Conservation (phyloP, 306 rosid genomes). For the Vigna radiata region DNA sequence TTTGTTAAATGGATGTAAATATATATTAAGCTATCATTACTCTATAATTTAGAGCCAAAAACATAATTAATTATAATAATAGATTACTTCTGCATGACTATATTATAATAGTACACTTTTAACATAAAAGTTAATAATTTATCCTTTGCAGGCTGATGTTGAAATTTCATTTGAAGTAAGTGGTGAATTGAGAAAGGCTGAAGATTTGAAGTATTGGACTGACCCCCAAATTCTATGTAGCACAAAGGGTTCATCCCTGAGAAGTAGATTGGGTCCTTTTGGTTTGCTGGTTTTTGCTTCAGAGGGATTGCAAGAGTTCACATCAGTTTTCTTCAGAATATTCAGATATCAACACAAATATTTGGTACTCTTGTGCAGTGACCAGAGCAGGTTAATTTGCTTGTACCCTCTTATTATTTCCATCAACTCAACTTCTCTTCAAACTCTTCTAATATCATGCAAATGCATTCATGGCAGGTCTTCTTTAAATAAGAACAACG, state of each 20-base stretch:
- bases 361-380: conserved; percentile 74
- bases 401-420: neutral
- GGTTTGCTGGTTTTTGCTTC: conserved; percentile 74
- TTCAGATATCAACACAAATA: conserved; percentile 53
- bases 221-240: conserved; percentile 72
- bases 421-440: neutral
- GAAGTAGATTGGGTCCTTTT: conserved; percentile 74
- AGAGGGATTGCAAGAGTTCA: conserved; percentile 70
- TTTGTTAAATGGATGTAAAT: no score
- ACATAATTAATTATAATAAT: no score
- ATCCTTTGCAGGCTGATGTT: conserved; percentile 76
- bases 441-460: neutral
- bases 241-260: conserved; percentile 55
- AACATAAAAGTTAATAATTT: neutral
- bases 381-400: conserved; percentile 73
- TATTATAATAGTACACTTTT: no score
- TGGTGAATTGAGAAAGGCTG: conserved; percentile 52
- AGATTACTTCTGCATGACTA: no score
- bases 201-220: conserved; percentile 52
- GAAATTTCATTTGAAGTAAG: conserved; percentile 63
- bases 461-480: conserved; percentile 52
- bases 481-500: conserved; percentile 60
- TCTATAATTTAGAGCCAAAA: no score
- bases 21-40: no score
- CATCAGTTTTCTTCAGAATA: conserved; percentile 75